These are phyloP conservation scores for Lobulomyces angularis DNA, from an alignment of 192 early-diverging fungal species.

Conservation along the genomic window DNA sequence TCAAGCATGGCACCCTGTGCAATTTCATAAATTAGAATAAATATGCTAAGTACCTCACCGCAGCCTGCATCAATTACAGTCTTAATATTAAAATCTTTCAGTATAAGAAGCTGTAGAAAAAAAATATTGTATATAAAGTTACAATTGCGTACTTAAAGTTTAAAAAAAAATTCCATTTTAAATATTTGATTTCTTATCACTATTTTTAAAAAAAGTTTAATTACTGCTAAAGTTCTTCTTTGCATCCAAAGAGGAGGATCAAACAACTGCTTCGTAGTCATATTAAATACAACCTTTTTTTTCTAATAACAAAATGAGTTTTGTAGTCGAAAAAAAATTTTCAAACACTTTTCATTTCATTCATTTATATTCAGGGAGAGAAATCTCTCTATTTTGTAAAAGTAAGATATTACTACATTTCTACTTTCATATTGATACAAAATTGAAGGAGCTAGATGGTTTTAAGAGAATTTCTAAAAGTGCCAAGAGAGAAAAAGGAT, in stretches of 20 bases:
- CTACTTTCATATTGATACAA: not conserved
- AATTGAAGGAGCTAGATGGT: slow-evolving; percentile 10
- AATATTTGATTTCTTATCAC: slow-evolving; percentile 30
- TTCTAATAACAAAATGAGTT: not conserved
- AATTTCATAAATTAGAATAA: too few species aligned
- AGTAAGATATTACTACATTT: not conserved
- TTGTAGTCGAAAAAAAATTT: slow-evolving; percentile 1
- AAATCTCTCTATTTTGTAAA: not conserved
- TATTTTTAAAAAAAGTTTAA: slow-evolving; percentile 31
- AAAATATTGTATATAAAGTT: too few species aligned
- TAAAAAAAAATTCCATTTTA: not conserved
- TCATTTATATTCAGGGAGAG: not conserved
- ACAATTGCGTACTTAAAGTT: not conserved
- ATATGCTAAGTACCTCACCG: too few species aligned
- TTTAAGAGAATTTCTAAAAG: slow-evolving; percentile 17
- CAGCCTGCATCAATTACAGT: slow-evolving; percentile 80
- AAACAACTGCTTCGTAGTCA: slow-evolving; percentile 9
- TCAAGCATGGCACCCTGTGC: slow-evolving; percentile 54
- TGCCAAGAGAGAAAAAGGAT: slow-evolving; percentile 7
- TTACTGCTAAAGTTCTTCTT: slow-evolving; percentile 49
- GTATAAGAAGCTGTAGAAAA: slow-evolving; percentile 5
- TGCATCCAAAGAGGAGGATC: slow-evolving; percentile 74
- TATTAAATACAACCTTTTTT: slow-evolving; percentile 12
- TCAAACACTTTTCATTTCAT: not conserved
- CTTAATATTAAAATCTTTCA: not conserved